phyloP scores from a whole-genome alignment of 2,329 filamentous ascomycete genomes.

The Clonostachys rhizophaga region DNA sequence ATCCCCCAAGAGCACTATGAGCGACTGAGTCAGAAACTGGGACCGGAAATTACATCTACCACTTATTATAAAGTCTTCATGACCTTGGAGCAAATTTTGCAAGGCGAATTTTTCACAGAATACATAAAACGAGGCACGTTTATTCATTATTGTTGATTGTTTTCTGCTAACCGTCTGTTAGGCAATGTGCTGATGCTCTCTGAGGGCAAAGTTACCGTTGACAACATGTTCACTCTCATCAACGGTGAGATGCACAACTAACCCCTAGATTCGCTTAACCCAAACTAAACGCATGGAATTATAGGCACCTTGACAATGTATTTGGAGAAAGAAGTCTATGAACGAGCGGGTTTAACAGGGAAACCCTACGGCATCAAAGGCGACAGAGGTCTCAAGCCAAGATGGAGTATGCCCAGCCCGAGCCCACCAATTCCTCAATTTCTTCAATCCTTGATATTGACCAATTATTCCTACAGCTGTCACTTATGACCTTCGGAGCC shows the following conservation, averaged over 20 bases:
- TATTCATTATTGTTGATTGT: no score
- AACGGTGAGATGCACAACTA: conserved; percentile 50
- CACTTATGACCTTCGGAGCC: conserved; percentile 67
- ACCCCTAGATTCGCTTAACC: background rate
- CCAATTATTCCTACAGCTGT: conserved; percentile 50
- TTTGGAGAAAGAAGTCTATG: conserved; percentile 76
- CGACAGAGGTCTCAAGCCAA: conserved; percentile 54
- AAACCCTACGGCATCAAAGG: conserved; percentile 58
- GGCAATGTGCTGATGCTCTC: conserved; percentile 83
- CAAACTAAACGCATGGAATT: no score
- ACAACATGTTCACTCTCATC: conserved; percentile 67
- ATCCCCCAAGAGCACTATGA: conserved; percentile 61
- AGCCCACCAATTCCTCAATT: conserved; percentile 14
- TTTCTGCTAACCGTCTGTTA: conserved; percentile 20
- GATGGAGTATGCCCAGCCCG: conserved; percentile 58
- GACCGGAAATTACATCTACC: conserved; percentile 25
- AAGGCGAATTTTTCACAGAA: conserved; percentile 72
- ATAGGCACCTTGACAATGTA: conserved; percentile 69
- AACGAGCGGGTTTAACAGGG: conserved; percentile 76
- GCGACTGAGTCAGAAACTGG: conserved; percentile 46
- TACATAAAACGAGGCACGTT: conserved; percentile 73
- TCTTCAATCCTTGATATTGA: background rate
- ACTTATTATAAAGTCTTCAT: conserved; percentile 67
- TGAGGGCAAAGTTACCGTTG: conserved; percentile 63
- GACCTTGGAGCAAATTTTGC: conserved; percentile 66